Base-by-base conservation (phyloP, 306 rosid species). In the Citrullus amarus region DNA sequence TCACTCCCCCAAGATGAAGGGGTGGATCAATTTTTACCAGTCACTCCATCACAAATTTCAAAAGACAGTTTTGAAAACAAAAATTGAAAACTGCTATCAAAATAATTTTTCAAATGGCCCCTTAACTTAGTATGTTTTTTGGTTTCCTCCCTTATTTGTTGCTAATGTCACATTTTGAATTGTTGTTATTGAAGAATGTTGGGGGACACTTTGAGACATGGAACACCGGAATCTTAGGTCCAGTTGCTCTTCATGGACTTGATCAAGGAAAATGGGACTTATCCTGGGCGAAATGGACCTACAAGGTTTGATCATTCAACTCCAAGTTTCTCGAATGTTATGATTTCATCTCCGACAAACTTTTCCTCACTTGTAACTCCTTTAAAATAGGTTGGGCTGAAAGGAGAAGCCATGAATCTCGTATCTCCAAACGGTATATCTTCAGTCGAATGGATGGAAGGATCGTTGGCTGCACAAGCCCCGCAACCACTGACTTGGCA, bases 201-300 rank as follows among this genome's bases (percentile, higher is more conserved):
- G 99, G 99, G 48, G 99, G 97, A 67, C 98, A 92, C 87, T 96
- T 82, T 44, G 99, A 96, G 91, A 71, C 93, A 56, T 96, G 93
- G 93, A 91, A 81, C 89, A 96, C 99, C 5, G 99, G 99, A 84
- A 96, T 96, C 86, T 93, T 96, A 15, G 99, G 99, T 78, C 99
- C 99, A 54, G 90, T 96, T 79, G 99, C 90, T 56, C 89, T 96
- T 73, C 98, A 83, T 79, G 99, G 99, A 81, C 93, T 96, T 81
- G 88, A 90, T 80, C 93, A 87, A 76, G 98, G 99, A 86, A 96
- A 93, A 75, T 83, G 75, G 94, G 99, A 96, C 87, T 84, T 96
- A 79, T 88, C 98, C 53, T 90, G 98, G 99, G 87, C 90, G 79
- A 91, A 90, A 84, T 96, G 99, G 99, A 96, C 96, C 44, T 96